Base-by-base conservation (phyloP, 1,284 basidiomycete genomes). In the Marasmius sp. region DNA sequence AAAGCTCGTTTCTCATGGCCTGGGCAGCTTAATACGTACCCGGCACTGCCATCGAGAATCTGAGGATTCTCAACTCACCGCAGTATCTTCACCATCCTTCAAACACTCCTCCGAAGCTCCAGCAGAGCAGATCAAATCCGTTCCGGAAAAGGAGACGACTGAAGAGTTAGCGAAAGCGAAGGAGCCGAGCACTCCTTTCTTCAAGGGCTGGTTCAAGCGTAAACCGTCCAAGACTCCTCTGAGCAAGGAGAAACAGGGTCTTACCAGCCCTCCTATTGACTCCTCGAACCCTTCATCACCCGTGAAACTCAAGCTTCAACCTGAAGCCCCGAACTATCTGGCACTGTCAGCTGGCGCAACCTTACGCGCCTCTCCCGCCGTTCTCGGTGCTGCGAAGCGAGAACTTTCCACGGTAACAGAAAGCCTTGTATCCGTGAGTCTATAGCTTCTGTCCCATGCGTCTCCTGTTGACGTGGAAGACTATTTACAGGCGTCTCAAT, bases 141-240 rank as follows among this genome's bases (percentile, higher is more conserved):
- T 79, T 33, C 55, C 75, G 54, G 80, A 78, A 65, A 77, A 72
- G 56, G 77, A 78, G 67, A 77, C 74, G 57, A 73, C 75, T 43
- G 59, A 74, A 11, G 70, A 72, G 61, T 71, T 74, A 6, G 72
- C 72, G 60, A 65, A 74, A 36, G 67, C 60, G 37, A 74, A 77
- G 65, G 64, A 73, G 61, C 68, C 16, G 14, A 57, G 20, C 10
- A n/a, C 52, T 3, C 77, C 81, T 53, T 82, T 78, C 66, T 71
- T 90, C 58, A 87, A 84, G 64, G 78, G 81, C 5, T 90, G 88
- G 88, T 72, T 87, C 68, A 85, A 80, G 72, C 84, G 82, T 27
- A 64, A 63, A 34, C 27, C 56, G 1, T 49, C 59, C 18, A 48
- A 41, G 51, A 33, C 10, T 43, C 5, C 38, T 49, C 18, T 12